phyloP scores from a whole-genome alignment of 73 alveolate species.

The Tetrahymena elliotti region DNA sequence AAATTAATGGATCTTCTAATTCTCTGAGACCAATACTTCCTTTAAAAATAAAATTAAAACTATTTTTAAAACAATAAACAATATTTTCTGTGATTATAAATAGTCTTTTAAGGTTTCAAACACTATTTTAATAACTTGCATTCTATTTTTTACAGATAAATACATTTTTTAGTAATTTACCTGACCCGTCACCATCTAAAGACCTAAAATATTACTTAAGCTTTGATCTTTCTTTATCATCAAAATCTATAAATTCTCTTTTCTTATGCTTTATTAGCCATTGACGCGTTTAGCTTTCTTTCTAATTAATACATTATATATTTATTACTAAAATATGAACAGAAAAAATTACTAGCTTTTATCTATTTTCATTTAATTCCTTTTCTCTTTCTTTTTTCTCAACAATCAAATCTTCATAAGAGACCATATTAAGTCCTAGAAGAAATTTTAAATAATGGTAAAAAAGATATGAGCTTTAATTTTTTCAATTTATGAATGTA shows the following conservation, averaged over 20 bases:
- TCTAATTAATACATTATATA: not conserved
- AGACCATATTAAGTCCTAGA: not conserved
- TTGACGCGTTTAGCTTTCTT: slow-evolving; percentile 43
- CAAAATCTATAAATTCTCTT: slow-evolving; percentile 67
- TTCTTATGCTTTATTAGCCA: slow-evolving; percentile 70
- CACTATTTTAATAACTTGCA: not conserved
- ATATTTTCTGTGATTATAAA: not conserved
- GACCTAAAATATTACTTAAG: slow-evolving; percentile 69
- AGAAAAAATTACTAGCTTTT: not conserved
- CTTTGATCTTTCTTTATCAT: slow-evolving; percentile 66
- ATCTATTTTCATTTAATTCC: not conserved
- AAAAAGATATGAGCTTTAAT: too few relatives aligned
- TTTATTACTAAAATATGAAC: not conserved
- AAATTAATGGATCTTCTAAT: slow-evolving; percentile 87
- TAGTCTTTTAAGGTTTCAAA: not conserved
- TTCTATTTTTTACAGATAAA: too few relatives aligned
- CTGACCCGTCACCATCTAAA: slow-evolving; percentile 72
- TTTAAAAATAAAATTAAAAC: not conserved
- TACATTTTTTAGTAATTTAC: not conserved
- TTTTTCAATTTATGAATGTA: not conserved
- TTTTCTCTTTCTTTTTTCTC: not conserved
- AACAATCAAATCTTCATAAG: not conserved
- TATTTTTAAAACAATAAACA: not conserved
- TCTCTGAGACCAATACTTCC: slow-evolving; percentile 84
- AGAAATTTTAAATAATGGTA: too few relatives aligned